A percentile compares a stretch with the other conserved stretches of the same genome.
Evolutionary conservation across 441 rosid genomes (phyloP).

Genomic region (Croton laevigatus): DNA sequence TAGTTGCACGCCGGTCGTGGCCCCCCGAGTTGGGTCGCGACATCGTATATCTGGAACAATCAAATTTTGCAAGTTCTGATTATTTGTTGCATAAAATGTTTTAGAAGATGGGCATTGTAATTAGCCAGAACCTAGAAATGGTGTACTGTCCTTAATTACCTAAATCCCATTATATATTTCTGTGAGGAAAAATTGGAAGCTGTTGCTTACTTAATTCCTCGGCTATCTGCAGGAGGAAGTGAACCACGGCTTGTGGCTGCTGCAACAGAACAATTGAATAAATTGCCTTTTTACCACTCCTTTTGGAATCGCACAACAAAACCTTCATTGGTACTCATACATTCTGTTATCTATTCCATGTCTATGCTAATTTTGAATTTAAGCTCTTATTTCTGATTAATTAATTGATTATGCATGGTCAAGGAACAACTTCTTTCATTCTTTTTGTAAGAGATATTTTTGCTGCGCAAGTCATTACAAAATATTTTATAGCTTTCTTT

Average conservation of each 20-base stretch:
- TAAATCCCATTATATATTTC: not conserved
- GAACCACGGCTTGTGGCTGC: constrained; percentile 89
- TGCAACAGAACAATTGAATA: constrained; percentile 66
- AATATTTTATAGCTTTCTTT: constrained; percentile 10
- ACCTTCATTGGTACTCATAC: constrained; percentile 70
- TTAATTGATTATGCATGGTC: constrained; percentile 6
- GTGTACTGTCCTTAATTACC: not conserved
- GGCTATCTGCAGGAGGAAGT: constrained; percentile 67
- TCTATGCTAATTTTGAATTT: not conserved
- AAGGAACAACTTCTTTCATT: not conserved
- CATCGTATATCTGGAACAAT: too few species aligned
- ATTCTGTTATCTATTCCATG: constrained; percentile 3
- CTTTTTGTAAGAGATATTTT: not conserved
- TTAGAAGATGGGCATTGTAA: not conserved
- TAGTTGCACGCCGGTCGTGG: too few species aligned
- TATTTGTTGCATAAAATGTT: not conserved
- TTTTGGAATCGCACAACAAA: constrained; percentile 97
- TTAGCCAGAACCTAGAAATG: not conserved
- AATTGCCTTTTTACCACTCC: constrained; percentile 91
- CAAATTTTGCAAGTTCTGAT: not conserved
- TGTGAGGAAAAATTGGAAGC: constrained; percentile 6
- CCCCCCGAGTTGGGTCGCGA: too few species aligned
- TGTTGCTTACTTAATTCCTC: constrained; percentile 6
- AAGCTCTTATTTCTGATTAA: constrained; percentile 1
- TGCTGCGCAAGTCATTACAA: constrained; percentile 11